Conservation (phyloP, 768 basidiomycete species). For the Hysterangium stoloniferum region DNA sequence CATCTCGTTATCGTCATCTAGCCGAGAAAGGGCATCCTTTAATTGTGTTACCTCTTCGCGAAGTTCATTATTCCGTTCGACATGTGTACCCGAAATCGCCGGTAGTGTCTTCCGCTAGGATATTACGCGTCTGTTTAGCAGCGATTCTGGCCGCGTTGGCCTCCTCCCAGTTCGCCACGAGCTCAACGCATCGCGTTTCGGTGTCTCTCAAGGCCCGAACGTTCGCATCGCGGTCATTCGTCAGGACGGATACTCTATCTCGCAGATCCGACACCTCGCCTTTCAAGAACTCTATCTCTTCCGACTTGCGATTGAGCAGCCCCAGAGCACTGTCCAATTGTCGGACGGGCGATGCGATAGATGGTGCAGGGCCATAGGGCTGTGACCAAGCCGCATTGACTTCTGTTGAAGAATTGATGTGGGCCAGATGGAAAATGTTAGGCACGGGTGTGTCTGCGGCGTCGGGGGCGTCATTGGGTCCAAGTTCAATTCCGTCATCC, state of each 20-base stretch:
- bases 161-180: too few species aligned
- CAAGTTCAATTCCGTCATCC: background rate
- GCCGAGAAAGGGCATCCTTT: background rate
- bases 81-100: too few species aligned
- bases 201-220: too few species aligned
- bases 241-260: too few species aligned
- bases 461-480: constrained; percentile 7
- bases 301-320: constrained; percentile 43
- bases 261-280: too few species aligned
- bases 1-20: constrained; percentile 34
- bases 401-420: background rate
- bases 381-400: background rate
- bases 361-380: background rate
- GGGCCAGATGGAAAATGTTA: background rate
- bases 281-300: constrained; percentile 38
- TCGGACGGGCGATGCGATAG: constrained; percentile 21
- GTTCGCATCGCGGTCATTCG: too few species aligned
- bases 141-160: too few species aligned
- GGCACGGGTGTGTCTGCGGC: background rate
- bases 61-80: background rate
- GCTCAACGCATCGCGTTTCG: too few species aligned
- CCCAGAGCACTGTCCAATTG: constrained; percentile 35
- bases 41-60: background rate
- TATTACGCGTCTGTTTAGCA: too few species aligned
- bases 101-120: too few species aligned